Evolutionary conservation across 2,329 filamentous ascomycete species (phyloP).

Genomic region (Diplodia intermedia): DNA sequence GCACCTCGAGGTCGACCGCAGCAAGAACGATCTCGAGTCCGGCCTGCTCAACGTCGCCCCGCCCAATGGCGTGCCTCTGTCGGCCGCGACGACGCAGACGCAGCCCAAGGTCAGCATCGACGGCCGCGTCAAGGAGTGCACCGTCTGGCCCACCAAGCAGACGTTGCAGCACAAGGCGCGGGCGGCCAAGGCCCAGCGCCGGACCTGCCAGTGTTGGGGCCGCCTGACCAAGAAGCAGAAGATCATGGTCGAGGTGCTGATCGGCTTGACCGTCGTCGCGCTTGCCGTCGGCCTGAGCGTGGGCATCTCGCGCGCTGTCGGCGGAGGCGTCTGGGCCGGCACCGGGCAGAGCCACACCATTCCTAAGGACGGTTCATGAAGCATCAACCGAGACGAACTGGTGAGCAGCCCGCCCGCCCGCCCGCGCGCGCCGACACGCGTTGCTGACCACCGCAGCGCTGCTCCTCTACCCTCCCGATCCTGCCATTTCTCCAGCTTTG

Average conservation of each 20-base stretch:
- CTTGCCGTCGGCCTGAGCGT: slow-evolving; percentile 57
- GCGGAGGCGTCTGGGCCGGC: slow-evolving; percentile 55
- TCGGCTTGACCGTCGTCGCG: slow-evolving; percentile 55
- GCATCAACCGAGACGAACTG: slow-evolving; percentile 2
- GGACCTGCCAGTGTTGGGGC: slow-evolving; percentile 50
- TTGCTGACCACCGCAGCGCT: slow-evolving; percentile 8
- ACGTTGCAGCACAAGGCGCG: slow-evolving; percentile 54
- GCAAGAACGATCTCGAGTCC: slow-evolving; percentile 37
- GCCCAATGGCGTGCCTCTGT: slow-evolving; percentile 46
- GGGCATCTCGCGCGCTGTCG: slow-evolving; percentile 57
- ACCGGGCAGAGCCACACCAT: slow-evolving; percentile 48
- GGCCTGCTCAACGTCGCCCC: slow-evolving; percentile 51
- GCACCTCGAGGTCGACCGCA: slow-evolving; percentile 32
- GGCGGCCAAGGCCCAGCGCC: slow-evolving; percentile 46
- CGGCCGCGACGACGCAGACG: slow-evolving; percentile 49
- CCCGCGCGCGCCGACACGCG: not conserved
- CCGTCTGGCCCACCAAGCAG: slow-evolving; percentile 59
- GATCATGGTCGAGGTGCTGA: slow-evolving; percentile 53
- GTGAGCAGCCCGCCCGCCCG: not conserved
- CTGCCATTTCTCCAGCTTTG: slow-evolving; percentile 15
- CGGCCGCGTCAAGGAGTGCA: slow-evolving; percentile 56
- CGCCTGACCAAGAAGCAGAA: slow-evolving; percentile 53
- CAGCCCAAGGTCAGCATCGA: slow-evolving; percentile 51
- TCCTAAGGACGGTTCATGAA: slow-evolving; percentile 30
- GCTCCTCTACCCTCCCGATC: not conserved